Conservation (phyloP, 345 rosid genomes). For the Eutrema japonicum region DNA sequence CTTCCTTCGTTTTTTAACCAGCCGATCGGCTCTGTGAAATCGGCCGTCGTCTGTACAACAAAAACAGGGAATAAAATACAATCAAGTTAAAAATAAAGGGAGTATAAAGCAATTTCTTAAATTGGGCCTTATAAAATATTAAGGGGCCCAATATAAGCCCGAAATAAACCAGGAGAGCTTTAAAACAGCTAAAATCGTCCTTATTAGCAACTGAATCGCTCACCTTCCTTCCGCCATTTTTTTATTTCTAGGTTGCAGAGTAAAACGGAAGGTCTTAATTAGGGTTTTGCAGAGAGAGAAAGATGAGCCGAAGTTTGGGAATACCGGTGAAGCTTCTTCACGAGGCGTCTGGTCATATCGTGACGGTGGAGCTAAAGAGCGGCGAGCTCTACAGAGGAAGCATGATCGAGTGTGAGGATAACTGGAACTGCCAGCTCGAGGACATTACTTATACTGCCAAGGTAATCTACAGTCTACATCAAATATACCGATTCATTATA, state of each 20-base stretch:
- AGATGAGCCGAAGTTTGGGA: constrained; percentile 85
- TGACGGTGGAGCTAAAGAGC: constrained; percentile 86
- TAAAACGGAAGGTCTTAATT: constrained; percentile 23
- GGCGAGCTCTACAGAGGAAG: constrained; percentile 91
- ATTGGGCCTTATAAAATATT: not conserved
- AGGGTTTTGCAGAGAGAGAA: constrained; percentile 51
- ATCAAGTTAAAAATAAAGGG: constrained; percentile 22
- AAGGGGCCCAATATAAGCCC: constrained; percentile 26
- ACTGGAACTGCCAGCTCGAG: constrained; percentile 95
- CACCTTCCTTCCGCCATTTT: constrained; percentile 34
- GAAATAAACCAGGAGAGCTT: not conserved
- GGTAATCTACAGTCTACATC: constrained; percentile 40
- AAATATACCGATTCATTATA: not conserved
- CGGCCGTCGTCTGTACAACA: constrained; percentile 21
- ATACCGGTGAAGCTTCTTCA: constrained; percentile 90
- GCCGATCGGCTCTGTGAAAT: constrained; percentile 16
- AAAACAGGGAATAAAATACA: not conserved
- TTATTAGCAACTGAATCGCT: not conserved
- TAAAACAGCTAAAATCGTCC: not conserved
- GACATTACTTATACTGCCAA: constrained; percentile 77
- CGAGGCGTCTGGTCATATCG: constrained; percentile 83
- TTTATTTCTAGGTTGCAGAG: constrained; percentile 27
- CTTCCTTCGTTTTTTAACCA: constrained; percentile 7
- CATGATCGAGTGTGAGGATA: constrained; percentile 91
- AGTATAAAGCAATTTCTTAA: not conserved